These are phyloP conservation scores for Aspergillus sp. DNA, from an alignment of 2,329 filamentous ascomycete species.

Conservation along the genomic window DNA sequence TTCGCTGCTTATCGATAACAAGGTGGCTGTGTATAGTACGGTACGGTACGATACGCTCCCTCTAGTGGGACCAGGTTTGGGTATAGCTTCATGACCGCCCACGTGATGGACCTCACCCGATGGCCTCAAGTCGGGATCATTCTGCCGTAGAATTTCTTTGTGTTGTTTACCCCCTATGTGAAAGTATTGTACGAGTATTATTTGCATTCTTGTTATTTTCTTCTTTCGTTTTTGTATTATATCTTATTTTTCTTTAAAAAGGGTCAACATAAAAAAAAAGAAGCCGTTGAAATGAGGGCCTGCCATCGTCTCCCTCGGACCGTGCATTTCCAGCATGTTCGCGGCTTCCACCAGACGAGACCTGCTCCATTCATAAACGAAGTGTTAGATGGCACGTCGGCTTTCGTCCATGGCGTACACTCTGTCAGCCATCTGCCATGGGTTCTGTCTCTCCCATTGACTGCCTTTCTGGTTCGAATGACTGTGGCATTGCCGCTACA, in stretches of 20 bases:
- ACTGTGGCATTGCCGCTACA: conserved; percentile 50
- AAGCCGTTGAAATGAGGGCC: neutral
- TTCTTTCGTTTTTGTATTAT: neutral
- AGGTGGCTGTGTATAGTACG: neutral
- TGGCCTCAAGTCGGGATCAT: neutral
- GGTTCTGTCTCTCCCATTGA: conserved; percentile 55
- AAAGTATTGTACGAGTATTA: conserved; percentile 4
- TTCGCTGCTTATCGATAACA: conserved; percentile 17
- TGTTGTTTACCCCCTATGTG: conserved; percentile 7
- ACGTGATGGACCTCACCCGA: conserved; percentile 6
- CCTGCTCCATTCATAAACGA: conserved; percentile 44
- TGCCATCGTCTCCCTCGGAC: neutral
- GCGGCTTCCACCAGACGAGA: conserved; percentile 53
- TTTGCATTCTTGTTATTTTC: neutral
- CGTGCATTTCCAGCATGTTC: conserved; percentile 27
- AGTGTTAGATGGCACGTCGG: conserved; percentile 45
- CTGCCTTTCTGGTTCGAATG: conserved; percentile 53
- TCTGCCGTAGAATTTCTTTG: conserved; percentile 5
- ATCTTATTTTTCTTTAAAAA: neutral
- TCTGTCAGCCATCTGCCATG: conserved; percentile 51
- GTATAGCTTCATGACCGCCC: conserved; percentile 6
- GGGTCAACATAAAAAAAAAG: neutral
- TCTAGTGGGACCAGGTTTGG: neutral
- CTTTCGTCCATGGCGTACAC: conserved; percentile 53
- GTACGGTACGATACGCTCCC: neutral